phyloP scores from a whole-genome alignment of 257 asterid species.

The Primulina eburnea region DNA sequence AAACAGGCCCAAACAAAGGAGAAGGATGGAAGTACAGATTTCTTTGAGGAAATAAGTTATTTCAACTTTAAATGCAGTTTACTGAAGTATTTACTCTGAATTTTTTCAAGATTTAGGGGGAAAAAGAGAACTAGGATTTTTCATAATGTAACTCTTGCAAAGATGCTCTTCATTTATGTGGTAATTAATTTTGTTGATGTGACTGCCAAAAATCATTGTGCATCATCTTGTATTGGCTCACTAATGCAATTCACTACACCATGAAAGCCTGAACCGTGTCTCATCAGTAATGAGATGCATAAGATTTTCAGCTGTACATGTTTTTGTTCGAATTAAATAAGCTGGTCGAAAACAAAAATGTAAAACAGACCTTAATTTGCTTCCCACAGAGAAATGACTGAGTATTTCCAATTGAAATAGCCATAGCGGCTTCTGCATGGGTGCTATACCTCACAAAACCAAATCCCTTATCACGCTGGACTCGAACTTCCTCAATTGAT shows the following conservation, averaged over 20 bases:
- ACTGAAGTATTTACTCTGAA: background rate
- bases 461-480: slow-evolving; percentile 93
- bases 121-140: too few species aligned
- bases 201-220: background rate
- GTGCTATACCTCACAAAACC: slow-evolving; percentile 86
- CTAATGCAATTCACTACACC: background rate
- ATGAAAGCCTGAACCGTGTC: background rate
- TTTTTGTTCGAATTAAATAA: too few species aligned
- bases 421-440: slow-evolving; percentile 87
- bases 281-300: background rate
- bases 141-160: background rate
- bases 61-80: background rate
- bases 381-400: slow-evolving; percentile 69
- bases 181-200: background rate
- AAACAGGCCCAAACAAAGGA: background rate
- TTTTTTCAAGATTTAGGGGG: background rate
- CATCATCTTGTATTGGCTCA: background rate
- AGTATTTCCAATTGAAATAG: slow-evolving; percentile 79
- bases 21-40: background rate
- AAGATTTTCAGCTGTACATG: background rate
- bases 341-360: background rate
- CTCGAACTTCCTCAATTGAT: slow-evolving; percentile 85
- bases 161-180: background rate
- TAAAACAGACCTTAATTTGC: slow-evolving; percentile 66
- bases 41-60: background rate